Evolutionary conservation across 108 stramenopile species (phyloP).

Genomic region (Cyclotella sp.): DNA sequence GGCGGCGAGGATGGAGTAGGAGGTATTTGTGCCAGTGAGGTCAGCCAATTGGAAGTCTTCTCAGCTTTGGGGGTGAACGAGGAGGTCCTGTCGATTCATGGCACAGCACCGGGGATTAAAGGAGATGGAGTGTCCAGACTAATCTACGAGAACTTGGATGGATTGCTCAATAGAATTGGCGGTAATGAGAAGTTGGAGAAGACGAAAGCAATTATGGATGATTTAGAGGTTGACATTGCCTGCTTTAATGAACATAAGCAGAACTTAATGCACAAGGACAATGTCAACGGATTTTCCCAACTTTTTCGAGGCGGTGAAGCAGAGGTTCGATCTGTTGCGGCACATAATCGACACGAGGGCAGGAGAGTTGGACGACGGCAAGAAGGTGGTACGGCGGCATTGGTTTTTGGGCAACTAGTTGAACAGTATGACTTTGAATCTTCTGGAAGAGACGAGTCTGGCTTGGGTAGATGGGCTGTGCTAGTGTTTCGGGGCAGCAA

Average conservation of each 20-base stretch:
- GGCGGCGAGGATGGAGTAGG: no score
- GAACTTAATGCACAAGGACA: slow-evolving; percentile 10
- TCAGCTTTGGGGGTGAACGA: background rate
- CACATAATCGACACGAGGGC: slow-evolving; percentile 17
- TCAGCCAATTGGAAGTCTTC: no score
- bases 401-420: slow-evolving; percentile 1
- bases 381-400: slow-evolving; percentile 22
- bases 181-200: no score
- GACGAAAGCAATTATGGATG: slow-evolving; percentile 2
- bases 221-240: slow-evolving; percentile 17
- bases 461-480: slow-evolving; percentile 8
- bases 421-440: background rate
- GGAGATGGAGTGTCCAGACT: background rate
- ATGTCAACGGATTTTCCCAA: slow-evolving; percentile 12
- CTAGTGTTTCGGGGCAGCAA: background rate
- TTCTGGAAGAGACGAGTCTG: slow-evolving; percentile 6
- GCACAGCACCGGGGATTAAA: background rate
- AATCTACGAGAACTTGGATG: background rate
- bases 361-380: slow-evolving; percentile 5
- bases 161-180: background rate
- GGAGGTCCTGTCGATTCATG: background rate
- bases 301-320: slow-evolving; percentile 21
- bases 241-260: slow-evolving; percentile 10
- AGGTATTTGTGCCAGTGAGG: no score
- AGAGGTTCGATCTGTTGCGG: slow-evolving; percentile 9